Conservation (phyloP, 352 stramenopile genomes). For the Globisporangium cederbergense region DNA sequence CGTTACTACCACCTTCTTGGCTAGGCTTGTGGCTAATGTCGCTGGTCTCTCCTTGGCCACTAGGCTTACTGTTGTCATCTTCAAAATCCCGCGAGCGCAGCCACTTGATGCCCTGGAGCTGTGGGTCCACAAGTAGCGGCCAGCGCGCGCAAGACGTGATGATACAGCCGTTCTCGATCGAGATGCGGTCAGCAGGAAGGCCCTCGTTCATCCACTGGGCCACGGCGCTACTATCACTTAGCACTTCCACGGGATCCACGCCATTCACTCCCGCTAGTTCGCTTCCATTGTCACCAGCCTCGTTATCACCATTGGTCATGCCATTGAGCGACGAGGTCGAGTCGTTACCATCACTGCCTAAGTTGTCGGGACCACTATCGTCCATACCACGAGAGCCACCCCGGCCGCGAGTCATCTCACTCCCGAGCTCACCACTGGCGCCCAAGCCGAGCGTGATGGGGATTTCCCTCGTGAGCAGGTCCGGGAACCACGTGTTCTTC, state of each 20-base stretch:
- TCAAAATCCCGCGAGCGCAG: conserved; percentile 59
- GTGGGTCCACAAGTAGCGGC: conserved; percentile 89
- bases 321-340: conserved; percentile 5
- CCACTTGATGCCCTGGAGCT: conserved; percentile 89
- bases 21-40: not conserved
- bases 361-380: not conserved
- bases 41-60: not conserved
- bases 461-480: conserved; percentile 86
- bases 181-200: conserved; percentile 87
- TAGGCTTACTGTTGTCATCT: not conserved
- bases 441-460: conserved; percentile 46
- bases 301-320: not conserved
- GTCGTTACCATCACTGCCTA: not conserved
- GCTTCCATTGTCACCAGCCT: not conserved
- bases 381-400: not conserved
- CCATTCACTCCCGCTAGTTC: not conserved
- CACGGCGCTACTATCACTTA: conserved; percentile 80
- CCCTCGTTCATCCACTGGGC: conserved; percentile 93
- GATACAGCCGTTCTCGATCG: conserved; percentile 91
- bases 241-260: conserved; percentile 84
- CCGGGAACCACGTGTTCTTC: conserved; percentile 83
- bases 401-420: not conserved
- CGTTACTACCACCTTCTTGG: not conserved
- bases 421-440: not conserved
- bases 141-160: conserved; percentile 86